These are phyloP conservation scores for Effrenium voratum DNA, from an alignment of 73 alveolate genomes.

Conservation along the genomic window DNA sequence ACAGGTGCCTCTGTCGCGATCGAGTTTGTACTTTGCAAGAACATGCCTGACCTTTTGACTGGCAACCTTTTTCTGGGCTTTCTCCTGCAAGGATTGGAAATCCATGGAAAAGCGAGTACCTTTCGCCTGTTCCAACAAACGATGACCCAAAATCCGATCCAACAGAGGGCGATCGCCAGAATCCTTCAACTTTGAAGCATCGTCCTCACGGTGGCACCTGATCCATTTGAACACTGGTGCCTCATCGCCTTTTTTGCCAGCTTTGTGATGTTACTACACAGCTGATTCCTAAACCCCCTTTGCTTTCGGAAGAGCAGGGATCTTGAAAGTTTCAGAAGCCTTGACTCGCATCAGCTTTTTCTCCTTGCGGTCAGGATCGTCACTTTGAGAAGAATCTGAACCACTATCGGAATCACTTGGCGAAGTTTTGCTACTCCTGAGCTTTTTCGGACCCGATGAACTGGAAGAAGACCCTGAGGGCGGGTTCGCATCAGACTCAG, in stretches of 20 bases:
- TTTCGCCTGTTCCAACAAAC: not conserved
- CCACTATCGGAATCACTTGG: too few relatives aligned
- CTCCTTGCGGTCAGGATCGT: too few relatives aligned
- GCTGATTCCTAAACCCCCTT: not conserved
- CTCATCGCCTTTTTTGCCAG: conserved; percentile 7
- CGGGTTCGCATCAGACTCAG: too few relatives aligned
- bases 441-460: too few relatives aligned
- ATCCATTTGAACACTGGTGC: not conserved
- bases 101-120: not conserved
- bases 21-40: not conserved
- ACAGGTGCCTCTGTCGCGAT: not conserved
- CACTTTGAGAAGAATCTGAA: too few relatives aligned
- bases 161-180: not conserved
- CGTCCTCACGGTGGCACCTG: not conserved
- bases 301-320: not conserved
- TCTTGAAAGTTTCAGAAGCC: not conserved
- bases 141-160: not conserved
- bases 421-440: too few relatives aligned
- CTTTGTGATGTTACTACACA: not conserved
- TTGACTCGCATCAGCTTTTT: not conserved
- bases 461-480: too few relatives aligned
- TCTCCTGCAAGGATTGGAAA: not conserved
- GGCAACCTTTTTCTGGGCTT: not conserved
- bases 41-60: not conserved
- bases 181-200: not conserved